Conservation (phyloP, 176 grass and related monocot genomes). For the Oryza glaberrima region DNA sequence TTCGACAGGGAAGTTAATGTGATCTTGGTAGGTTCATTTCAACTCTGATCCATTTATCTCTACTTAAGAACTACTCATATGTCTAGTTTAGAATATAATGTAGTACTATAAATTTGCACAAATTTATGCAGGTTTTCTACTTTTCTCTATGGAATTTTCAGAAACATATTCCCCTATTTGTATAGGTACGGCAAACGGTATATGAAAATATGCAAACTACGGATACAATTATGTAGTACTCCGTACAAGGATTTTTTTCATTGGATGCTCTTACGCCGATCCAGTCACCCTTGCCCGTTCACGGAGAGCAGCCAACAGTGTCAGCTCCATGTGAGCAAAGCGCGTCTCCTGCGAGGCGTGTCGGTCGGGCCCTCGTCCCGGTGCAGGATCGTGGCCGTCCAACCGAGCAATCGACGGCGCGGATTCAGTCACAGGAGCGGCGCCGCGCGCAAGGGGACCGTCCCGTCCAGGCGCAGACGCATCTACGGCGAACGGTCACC, state of each 20-base stretch:
- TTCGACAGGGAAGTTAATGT: background rate
- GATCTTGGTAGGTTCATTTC: background rate
- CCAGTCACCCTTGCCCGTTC: background rate
- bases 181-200: background rate
- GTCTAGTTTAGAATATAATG: background rate
- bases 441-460: background rate
- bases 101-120: background rate
- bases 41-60: background rate
- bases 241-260: background rate
- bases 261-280: slow-evolving; percentile 20
- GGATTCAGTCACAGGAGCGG: background rate
- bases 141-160: background rate
- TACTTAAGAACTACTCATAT: background rate
- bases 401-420: background rate
- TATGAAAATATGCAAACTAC: background rate
- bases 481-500: background rate
- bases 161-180: background rate
- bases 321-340: slow-evolving; percentile 16
- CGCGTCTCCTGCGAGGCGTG: background rate
- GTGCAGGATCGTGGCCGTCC: background rate
- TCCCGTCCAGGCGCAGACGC: background rate
- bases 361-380: slow-evolving; percentile 4
- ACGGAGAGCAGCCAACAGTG: background rate
- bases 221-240: background rate
- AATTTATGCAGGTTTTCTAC: background rate